phyloP scores from a whole-genome alignment of 306 rosid species.

The apple (Malus domestica) region DNA sequence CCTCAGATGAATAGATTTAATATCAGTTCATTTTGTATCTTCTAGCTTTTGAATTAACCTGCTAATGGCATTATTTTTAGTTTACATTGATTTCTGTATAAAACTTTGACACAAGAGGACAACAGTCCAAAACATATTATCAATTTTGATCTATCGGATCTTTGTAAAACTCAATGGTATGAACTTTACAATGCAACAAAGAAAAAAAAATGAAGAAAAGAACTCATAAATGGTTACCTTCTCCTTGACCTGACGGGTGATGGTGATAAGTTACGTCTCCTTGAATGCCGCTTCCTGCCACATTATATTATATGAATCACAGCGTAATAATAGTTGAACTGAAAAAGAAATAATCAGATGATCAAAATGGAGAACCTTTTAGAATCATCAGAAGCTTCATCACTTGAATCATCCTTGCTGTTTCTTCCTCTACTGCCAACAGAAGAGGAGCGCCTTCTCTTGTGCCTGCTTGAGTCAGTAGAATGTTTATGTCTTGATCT shows the following conservation, averaged over 20 bases:
- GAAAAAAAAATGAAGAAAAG: slow-evolving; percentile 14
- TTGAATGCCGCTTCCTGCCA: slow-evolving; percentile 72
- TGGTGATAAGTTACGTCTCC: slow-evolving; percentile 67
- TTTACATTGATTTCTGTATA: neutral
- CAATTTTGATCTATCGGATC: neutral
- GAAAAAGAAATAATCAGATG: slow-evolving; percentile 7
- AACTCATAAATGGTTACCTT: slow-evolving; percentile 61
- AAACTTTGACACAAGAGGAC: neutral
- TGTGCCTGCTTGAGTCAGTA: slow-evolving; percentile 55
- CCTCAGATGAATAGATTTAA: neutral
- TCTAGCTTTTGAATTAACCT: neutral
- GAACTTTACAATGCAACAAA: slow-evolving; percentile 22
- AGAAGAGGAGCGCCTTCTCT: slow-evolving; percentile 66
- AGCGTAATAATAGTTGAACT: slow-evolving; percentile 1
- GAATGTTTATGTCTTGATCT: slow-evolving; percentile 55
- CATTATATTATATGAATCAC: slow-evolving; percentile 23
- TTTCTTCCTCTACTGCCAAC: slow-evolving; percentile 64
- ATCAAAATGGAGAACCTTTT: slow-evolving; percentile 49
- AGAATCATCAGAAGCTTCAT: slow-evolving; percentile 68
- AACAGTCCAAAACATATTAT: neutral
- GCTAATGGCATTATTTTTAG: neutral
- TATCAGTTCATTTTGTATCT: neutral
- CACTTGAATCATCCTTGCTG: slow-evolving; percentile 73
- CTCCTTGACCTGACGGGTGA: slow-evolving; percentile 80
- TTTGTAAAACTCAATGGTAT: slow-evolving; percentile 14